These are phyloP conservation scores for Casuarina equisetifolia DNA, from an alignment of 306 rosid genomes.

Conservation along the genomic window DNA sequence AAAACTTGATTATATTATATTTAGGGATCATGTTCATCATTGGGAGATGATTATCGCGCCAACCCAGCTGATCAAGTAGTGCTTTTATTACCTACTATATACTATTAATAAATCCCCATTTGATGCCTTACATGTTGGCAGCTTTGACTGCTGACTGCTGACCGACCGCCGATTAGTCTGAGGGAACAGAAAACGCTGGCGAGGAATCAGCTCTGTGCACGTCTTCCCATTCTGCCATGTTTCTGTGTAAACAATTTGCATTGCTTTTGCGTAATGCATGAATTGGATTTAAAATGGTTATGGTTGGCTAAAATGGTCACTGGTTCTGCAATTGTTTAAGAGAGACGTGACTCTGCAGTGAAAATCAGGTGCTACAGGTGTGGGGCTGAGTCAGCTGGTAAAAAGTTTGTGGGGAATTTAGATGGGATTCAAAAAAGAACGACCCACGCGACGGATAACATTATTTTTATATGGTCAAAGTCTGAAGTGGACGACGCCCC, in stretches of 20 bases:
- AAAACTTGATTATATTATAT: slow-evolving; percentile 23
- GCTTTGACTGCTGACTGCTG: slow-evolving; percentile 25
- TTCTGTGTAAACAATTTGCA: not conserved
- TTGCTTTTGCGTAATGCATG: slow-evolving; percentile 16
- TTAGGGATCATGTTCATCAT: slow-evolving; percentile 32
- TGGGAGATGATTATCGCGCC: slow-evolving; percentile 43
- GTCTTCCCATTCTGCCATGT: slow-evolving; percentile 11
- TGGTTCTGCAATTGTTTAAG: no score
- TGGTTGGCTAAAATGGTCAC: not conserved
- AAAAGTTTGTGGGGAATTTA: no score
- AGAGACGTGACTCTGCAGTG: no score
- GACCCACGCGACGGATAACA: no score
- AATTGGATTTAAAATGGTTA: not conserved
- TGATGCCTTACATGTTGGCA: slow-evolving; percentile 12
- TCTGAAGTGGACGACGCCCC: no score
- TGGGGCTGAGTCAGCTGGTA: no score
- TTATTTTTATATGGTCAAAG: no score
- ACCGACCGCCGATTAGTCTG: slow-evolving; percentile 16
- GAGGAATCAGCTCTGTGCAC: slow-evolving; percentile 8
- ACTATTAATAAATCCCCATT: slow-evolving; percentile 12
- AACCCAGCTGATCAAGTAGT: slow-evolving; percentile 25
- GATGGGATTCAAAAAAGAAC: no score
- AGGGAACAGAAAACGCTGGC: not conserved
- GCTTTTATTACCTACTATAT: slow-evolving; percentile 1
- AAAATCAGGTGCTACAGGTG: no score